phyloP scores from a whole-genome alignment of 768 basidiomycete species.

The Mycena latifolia region DNA sequence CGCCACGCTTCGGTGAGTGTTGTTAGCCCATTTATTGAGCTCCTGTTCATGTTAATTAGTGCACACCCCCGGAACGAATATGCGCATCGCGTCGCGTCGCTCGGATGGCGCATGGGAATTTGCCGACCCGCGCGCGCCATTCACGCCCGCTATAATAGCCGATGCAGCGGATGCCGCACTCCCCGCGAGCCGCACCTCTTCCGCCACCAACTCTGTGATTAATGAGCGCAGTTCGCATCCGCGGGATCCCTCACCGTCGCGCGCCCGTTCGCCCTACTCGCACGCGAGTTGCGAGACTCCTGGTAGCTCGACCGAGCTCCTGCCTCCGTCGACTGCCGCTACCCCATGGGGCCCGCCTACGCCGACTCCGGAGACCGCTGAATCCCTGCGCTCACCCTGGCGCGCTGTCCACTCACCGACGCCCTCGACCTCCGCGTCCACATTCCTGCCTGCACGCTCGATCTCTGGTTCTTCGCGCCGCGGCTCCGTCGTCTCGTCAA shows the following conservation, averaged over 20 bases:
- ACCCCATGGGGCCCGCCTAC: slow-evolving; percentile 30
- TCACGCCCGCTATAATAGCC: slow-evolving; percentile 47
- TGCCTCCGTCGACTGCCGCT: slow-evolving; percentile 21
- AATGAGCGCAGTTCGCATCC: slow-evolving; percentile 13
- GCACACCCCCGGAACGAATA: slow-evolving; percentile 64
- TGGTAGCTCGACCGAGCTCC: slow-evolving; percentile 20
- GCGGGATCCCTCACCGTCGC: background rate
- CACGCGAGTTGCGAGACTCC: slow-evolving; percentile 1
- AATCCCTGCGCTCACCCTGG: slow-evolving; percentile 19
- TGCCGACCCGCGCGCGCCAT: slow-evolving; percentile 54
- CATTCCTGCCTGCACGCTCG: slow-evolving; percentile 17
- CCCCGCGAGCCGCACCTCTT: slow-evolving; percentile 22
- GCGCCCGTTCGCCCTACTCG: slow-evolving; percentile 14
- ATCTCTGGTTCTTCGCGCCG: slow-evolving; percentile 17
- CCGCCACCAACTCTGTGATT: background rate
- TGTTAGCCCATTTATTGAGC: background rate
- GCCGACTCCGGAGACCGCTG: slow-evolving; percentile 24
- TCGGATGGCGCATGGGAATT: slow-evolving; percentile 71
- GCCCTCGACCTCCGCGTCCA: slow-evolving; percentile 16
- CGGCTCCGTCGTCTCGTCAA: slow-evolving; percentile 20
- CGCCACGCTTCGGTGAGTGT: slow-evolving; percentile 55
- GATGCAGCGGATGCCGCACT: slow-evolving; percentile 20
- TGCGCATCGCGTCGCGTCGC: slow-evolving; percentile 68
- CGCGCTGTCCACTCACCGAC: slow-evolving; percentile 21
- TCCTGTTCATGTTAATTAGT: slow-evolving; percentile 45